Evolutionary conservation across 2,329 filamentous ascomycete genomes (phyloP).

Genomic region (Penicillium sp.): DNA sequence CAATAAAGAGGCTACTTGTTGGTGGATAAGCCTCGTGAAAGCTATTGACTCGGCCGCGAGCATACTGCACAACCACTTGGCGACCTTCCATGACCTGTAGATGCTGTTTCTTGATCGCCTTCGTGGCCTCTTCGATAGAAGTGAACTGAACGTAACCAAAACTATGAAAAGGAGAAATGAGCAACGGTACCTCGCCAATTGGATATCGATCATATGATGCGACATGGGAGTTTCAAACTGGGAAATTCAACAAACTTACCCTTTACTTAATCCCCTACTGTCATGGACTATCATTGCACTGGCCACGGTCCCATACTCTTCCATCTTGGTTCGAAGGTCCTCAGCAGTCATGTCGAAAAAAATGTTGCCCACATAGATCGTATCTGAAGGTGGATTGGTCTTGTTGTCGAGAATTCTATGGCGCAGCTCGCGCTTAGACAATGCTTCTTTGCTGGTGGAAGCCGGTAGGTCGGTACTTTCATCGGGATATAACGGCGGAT

Average conservation of each 20-base stretch:
- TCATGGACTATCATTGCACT: slow-evolving; percentile 55
- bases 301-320: slow-evolving; percentile 52
- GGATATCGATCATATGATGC: no score
- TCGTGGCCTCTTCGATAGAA: slow-evolving; percentile 47
- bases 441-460: not conserved
- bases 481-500: no score
- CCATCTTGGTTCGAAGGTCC: slow-evolving; percentile 56
- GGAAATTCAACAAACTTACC: slow-evolving; percentile 43
- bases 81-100: slow-evolving; percentile 59
- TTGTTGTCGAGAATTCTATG: slow-evolving; percentile 1
- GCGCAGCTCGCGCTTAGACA: slow-evolving; percentile 7
- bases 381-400: slow-evolving; percentile 32
- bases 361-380: slow-evolving; percentile 63
- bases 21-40: slow-evolving; percentile 40
- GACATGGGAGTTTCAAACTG: no score
- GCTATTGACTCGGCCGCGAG: slow-evolving; percentile 31
- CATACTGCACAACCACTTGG: slow-evolving; percentile 57
- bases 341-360: slow-evolving; percentile 61
- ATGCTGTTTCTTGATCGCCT: slow-evolving; percentile 55
- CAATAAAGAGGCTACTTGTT: slow-evolving; percentile 66
- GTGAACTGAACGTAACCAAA: slow-evolving; percentile 63
- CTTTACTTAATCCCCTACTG: slow-evolving; percentile 60
- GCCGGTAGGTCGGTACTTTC: not conserved
- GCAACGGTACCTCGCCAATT: no score
- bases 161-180: slow-evolving; percentile 35